Percentiles rank a stretch among this genome's conserved stretches.
phyloP scores from a whole-genome alignment of 805 yeast species.

The Starmera dryadoides region DNA sequence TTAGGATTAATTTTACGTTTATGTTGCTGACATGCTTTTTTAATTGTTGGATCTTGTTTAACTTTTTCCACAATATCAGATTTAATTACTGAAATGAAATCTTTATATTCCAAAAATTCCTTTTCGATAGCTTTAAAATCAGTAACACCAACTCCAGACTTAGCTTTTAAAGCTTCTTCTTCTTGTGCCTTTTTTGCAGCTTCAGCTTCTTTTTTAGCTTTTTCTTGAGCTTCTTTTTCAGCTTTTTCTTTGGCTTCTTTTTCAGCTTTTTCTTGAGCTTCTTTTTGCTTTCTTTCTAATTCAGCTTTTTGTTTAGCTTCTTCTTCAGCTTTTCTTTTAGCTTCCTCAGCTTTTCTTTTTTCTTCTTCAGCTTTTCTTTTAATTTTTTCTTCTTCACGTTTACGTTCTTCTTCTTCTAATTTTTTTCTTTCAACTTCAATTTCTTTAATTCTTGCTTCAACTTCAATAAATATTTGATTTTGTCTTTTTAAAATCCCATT shows the following conservation, averaged over 20 bases:
- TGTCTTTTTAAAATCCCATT: conserved; percentile 4
- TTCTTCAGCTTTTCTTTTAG: conserved; percentile 5
- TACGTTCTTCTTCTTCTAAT: not conserved
- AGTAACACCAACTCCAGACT: conserved; percentile 25
- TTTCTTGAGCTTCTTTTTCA: conserved; percentile 8
- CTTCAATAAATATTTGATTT: conserved; percentile 4
- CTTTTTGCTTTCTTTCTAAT: conserved; percentile 17
- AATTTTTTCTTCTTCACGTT: conserved; percentile 10
- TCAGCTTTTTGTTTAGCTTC: conserved; percentile 2
- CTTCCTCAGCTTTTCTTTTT: conserved; percentile 7
- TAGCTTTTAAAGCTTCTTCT: conserved; percentile 13
- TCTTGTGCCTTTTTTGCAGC: conserved; percentile 16
- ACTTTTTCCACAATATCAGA: conserved; percentile 48
- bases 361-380: conserved; percentile 7
- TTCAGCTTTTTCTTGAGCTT: conserved; percentile 13
- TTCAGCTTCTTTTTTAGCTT: conserved; percentile 13
- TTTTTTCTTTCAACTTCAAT: conserved; percentile 11
- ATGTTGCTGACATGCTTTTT: conserved; percentile 47
- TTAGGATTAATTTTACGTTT: conserved; percentile 80
- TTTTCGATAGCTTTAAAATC: conserved; percentile 31
- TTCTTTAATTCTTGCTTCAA: conserved; percentile 8
- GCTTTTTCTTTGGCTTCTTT: conserved; percentile 17
- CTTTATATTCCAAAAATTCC: conserved; percentile 39
- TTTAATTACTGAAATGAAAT: conserved; percentile 53
- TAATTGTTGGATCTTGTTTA: conserved; percentile 41